These are phyloP conservation scores for Lentinus tigrinus DNA, from an alignment of 768 basidiomycete species.

Conservation along the genomic window DNA sequence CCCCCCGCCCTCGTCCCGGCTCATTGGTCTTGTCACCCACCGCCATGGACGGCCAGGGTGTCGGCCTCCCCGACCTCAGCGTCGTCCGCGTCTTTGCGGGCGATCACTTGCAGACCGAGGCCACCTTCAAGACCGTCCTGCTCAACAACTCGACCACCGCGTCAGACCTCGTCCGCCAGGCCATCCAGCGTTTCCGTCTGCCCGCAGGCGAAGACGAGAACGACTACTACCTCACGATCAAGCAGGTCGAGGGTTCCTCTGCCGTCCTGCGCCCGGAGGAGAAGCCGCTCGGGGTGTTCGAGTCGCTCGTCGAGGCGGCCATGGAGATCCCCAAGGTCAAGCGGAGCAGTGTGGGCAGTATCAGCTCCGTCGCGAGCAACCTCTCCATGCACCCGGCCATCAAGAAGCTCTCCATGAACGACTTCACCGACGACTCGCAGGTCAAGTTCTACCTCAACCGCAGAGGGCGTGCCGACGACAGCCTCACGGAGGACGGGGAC, in stretches of 20 bases:
- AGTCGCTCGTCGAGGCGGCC: slow-evolving; percentile 79
- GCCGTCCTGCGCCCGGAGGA: slow-evolving; percentile 71
- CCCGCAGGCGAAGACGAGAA: slow-evolving; percentile 55
- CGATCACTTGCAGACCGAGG: slow-evolving; percentile 84
- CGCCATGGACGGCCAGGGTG: slow-evolving; percentile 58
- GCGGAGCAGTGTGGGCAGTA: slow-evolving; percentile 89
- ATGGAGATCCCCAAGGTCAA: slow-evolving; percentile 85
- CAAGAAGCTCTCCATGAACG: slow-evolving; percentile 91
- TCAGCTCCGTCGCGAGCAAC: slow-evolving; percentile 90
- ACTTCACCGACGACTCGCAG: slow-evolving; percentile 94
- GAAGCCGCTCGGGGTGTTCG: slow-evolving; percentile 87
- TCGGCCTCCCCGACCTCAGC: slow-evolving; percentile 77
- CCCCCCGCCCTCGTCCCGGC: slow-evolving; percentile 64
- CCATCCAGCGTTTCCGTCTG: slow-evolving; percentile 90
- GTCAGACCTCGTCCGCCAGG: slow-evolving; percentile 83
- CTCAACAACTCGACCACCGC: slow-evolving; percentile 86
- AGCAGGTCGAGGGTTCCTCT: slow-evolving; percentile 87
- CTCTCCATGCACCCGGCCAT: slow-evolving; percentile 95
- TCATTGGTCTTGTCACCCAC: slow-evolving; percentile 70
- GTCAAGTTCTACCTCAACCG: slow-evolving; percentile 96
- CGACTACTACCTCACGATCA: slow-evolving; percentile 88
- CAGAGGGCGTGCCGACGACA: slow-evolving; percentile 44
- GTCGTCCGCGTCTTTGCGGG: slow-evolving; percentile 97
- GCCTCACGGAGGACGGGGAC: slow-evolving; percentile 42
- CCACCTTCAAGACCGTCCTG: slow-evolving; percentile 97